Base-by-base conservation (phyloP, 2,329 filamentous ascomycete genomes). In the Huntiella omanensis region DNA sequence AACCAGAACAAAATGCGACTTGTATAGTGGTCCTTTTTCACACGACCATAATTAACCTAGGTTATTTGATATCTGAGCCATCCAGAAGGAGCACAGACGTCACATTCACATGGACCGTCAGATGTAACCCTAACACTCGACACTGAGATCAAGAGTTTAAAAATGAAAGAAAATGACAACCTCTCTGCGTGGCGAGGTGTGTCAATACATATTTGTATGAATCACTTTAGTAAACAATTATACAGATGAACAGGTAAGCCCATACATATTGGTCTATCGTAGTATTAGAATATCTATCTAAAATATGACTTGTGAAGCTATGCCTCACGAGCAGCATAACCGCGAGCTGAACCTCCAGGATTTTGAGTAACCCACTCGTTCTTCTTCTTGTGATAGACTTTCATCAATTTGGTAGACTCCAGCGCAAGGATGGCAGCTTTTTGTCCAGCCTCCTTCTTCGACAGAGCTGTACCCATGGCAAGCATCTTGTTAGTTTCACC, bases 391-490 rank as follows among this genome's bases (percentile, higher is more conserved):
- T 58, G 55, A 35, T 68, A 69, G 17, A 59, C 55, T 51, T 66
- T 67, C 41, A 77, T 72, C 52, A 82, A 53, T 54, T 77, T 80
- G 57, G 76, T 78, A 55, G 84, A 77, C 37, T 68, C 64, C 56
- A 87, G 55, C 0, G 78, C 80, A 53, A 66, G 64, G 37, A 64
- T 60, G 1, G 83, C 83, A 1, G 82, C 82, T 52, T 71, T 76
- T 11, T 71, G 64, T 0, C 77, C 77, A 1, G 81, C 83, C 48
- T 83, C 77, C 48, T 71, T 74, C 61, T 85, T 85, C 46, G 70
- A 74, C 51, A 74, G 61, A 1, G 71, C 81, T 32, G 69, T 71
- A 0, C 80, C 82, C 39, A 65, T 66, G 0, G 76, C 82, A 4
- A 87, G 60, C 48, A 71, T 62, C 56, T 74, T 70, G 42, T 71